A percentile compares a stretch with the other conserved stretches of the same genome.
These are phyloP conservation scores for Gomphus sp. DNA, from an alignment of 1,284 basidiomycete genomes.

Conservation along the genomic window DNA sequence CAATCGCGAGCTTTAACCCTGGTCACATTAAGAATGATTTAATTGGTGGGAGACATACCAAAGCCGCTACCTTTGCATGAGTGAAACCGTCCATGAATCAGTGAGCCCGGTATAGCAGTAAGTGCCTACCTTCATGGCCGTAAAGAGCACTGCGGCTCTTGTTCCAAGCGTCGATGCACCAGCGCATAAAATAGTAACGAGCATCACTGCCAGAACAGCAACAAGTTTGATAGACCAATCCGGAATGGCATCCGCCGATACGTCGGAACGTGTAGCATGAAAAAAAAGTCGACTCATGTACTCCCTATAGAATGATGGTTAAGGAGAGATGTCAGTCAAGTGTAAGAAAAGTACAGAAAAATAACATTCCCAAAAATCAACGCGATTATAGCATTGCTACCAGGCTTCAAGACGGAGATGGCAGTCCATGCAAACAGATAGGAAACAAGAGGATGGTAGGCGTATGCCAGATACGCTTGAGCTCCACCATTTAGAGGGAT, in stretches of 20 bases:
- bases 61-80: constrained; percentile 38
- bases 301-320: constrained; percentile 63
- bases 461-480: constrained; percentile 85
- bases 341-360: neutral
- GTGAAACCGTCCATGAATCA: neutral
- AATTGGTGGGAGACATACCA: constrained; percentile 30
- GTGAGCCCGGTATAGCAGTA: neutral
- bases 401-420: constrained; percentile 83
- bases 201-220: constrained; percentile 61
- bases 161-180: constrained; percentile 75
- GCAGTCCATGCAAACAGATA: constrained; percentile 88
- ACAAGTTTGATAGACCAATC: constrained; percentile 92
- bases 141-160: constrained; percentile 78
- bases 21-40: neutral
- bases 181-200: constrained; percentile 72
- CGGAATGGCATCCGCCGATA: constrained; percentile 72
- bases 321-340: constrained; percentile 17
- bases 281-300: constrained; percentile 79
- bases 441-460: constrained; percentile 80
- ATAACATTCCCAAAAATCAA: constrained; percentile 41
- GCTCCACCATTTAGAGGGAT: constrained; percentile 87
- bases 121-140: constrained; percentile 65
- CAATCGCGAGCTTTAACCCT: constrained; percentile 50
- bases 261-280: constrained; percentile 51
- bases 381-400: constrained; percentile 41